Evolutionary conservation across 805 yeast species (phyloP), one percentile per base, ranked within the genome.

Genomic region (Debaryomyces maramus): DNA sequence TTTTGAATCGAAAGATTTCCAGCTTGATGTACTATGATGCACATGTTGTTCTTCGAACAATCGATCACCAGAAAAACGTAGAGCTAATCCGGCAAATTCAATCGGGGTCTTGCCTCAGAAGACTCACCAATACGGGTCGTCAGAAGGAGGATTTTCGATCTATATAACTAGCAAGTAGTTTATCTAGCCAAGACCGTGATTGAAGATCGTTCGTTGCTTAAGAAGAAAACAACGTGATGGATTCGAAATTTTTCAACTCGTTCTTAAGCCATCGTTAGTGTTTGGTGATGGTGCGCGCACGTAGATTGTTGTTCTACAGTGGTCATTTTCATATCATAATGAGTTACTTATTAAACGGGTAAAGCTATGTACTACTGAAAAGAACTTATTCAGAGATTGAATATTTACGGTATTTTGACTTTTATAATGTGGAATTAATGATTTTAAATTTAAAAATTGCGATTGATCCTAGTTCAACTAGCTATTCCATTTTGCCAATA

Each of bases 11-110:
- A 24, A 38, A 43, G 41, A 43, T 41, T 45, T 44, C 56, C 64
- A 50, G 39, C 58, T 56, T 57, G 73, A 70, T 66, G 75, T 67
- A 70, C 75, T 68, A 70, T 70, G 75, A 67, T 66, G 67, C 73
- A 70, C 75, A 46, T 41, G 39, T 39, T 56, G 29, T 17, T 55
- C 42, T 44, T 60, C 36, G 36, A 33, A 33, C 16, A 20, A 19
- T 24, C 13, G 28, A 15, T n/a, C 28, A 15, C 28, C 13, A 24
- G 28, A 13, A 24, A 24, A 5, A 21, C 21, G 20, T 19, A 32
- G 11, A 23, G 11, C 9, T 17, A 13, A 28, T 13, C 32, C 22
- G 23, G 26, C 24, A 14, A 30, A 15, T 15, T 24, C 28, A 24
- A 15, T 15, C 28, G 13, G 28, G 34, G 57, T 54, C 61, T 49